A percentile compares a stretch with the other conserved stretches of the same genome.
phyloP scores from a whole-genome alignment of 2,329 filamentous ascomycete genomes.

The Sclerotinia sclerotiorum region DNA sequence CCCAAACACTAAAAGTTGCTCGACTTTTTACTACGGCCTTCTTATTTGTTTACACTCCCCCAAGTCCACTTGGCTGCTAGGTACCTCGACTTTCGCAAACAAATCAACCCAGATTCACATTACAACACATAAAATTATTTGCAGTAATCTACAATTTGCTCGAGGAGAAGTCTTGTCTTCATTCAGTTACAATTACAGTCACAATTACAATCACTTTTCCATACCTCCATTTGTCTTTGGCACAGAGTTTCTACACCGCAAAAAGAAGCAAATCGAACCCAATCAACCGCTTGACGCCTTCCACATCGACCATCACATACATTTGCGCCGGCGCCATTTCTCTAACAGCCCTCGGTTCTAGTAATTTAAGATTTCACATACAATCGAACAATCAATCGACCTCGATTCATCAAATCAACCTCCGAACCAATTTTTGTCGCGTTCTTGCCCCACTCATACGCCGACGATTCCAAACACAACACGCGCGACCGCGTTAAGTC shows the following conservation, averaged over 20 bases:
- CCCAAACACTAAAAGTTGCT: background rate
- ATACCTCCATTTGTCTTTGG: background rate
- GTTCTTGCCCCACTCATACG: conserved; percentile 18
- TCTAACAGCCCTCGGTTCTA: background rate
- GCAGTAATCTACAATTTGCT: conserved; percentile 15
- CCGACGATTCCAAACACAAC: background rate
- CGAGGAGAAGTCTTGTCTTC: background rate
- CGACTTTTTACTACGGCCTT: background rate
- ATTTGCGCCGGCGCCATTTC: conserved; percentile 14
- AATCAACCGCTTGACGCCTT: conserved; percentile 11
- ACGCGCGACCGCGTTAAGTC: background rate
- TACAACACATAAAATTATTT: conserved; percentile 6
- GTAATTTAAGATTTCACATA: background rate
- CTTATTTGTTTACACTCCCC: conserved; percentile 7
- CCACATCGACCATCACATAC: background rate
- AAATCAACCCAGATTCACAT: background rate
- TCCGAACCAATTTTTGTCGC: background rate
- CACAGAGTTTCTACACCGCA: conserved; percentile 17
- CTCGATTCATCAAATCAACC: background rate
- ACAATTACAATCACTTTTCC: background rate
- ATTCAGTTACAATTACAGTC: background rate
- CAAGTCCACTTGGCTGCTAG: conserved; percentile 3
- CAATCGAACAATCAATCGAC: background rate
- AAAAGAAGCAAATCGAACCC: conserved; percentile 3
- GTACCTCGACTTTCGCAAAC: background rate